A percentile compares a stretch with the other conserved stretches of the same genome.
phyloP scores from a whole-genome alignment of 106 monocot species.

The Dioscorea alata region DNA sequence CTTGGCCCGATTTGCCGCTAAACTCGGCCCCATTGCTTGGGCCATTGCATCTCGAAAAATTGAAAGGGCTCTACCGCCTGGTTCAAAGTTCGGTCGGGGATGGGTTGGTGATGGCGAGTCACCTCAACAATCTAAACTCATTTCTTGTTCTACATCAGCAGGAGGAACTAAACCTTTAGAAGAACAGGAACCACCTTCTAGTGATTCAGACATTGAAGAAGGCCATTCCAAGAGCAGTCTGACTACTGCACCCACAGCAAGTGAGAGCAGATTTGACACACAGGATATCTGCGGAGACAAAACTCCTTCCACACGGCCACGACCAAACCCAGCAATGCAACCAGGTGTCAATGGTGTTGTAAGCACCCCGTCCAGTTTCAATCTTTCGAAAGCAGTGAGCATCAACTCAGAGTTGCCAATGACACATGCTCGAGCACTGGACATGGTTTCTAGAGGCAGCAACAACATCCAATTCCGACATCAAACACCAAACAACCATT shows the following conservation, averaged over 20 bases:
- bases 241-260: neutral
- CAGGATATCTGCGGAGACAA: neutral
- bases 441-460: conserved; percentile 8
- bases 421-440: neutral
- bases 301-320: neutral
- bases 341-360: conserved; percentile 9
- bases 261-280: neutral
- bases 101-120: conserved; percentile 46
- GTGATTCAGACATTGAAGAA: neutral
- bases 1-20: conserved; percentile 44
- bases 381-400: neutral
- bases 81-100: conserved; percentile 44
- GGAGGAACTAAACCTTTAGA: neutral
- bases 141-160: neutral
- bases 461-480: neutral
- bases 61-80: conserved; percentile 39
- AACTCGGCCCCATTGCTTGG: conserved; percentile 48
- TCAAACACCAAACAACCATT: conserved; percentile 3
- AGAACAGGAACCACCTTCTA: neutral
- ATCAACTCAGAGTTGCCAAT: neutral
- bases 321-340: neutral
- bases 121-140: conserved; percentile 5
- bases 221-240: neutral
- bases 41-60: conserved; percentile 33
- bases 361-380: neutral